Evolutionary conservation across 768 basidiomycete genomes (phyloP), one percentile per base, ranked within the genome.

Genomic region (Gloeostereum incarnatum): DNA sequence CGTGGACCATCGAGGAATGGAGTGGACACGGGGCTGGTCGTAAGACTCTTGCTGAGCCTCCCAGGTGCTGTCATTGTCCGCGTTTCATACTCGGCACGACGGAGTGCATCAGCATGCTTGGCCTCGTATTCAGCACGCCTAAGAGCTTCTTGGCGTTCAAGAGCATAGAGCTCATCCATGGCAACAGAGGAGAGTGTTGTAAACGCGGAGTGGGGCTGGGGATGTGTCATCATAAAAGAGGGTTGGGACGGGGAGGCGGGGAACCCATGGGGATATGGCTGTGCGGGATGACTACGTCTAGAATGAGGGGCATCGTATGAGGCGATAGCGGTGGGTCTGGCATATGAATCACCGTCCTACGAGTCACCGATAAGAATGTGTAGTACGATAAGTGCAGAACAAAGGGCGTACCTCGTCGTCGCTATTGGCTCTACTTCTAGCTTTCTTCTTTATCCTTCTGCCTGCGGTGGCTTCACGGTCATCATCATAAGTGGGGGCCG

Each of bases 61-160:
- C n/a, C n/a, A n/a, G n/a, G 49, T 25, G 39, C 40, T 73, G 69
- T 36, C 78, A 71, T 31, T 73, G 57, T 52, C 66, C 65, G 75
- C 62, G n/a, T n/a, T 50, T 85, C 77, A 52, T 73, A 78, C 56
- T 91, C 86, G 9, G 88, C 89, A 22, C 88, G 69, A 21, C 68
- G 63, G 24, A 72, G 51, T 9, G 71, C 73, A 39, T 82, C 82
- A 13, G 83, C 79, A 51, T 80, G 83, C 7, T 75, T 67, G 7
- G 79, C 72, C 54, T 91, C 87, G 59, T 81, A 94, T 53, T 90
- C 84, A n/a, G 87, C 89, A 24, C 90, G 69, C 14, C 90, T 71
- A 22, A 79, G 57, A 3, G 88, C 82, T 56, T 96, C 93, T 43
- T 81, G 73, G 26, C 80, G 80, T 55, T 98, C 93, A 21, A 98